Evolutionary conservation across 139 green algal species (phyloP), one percentile per base, ranked within the genome.

Genomic region (Chlorella sp.): DNA sequence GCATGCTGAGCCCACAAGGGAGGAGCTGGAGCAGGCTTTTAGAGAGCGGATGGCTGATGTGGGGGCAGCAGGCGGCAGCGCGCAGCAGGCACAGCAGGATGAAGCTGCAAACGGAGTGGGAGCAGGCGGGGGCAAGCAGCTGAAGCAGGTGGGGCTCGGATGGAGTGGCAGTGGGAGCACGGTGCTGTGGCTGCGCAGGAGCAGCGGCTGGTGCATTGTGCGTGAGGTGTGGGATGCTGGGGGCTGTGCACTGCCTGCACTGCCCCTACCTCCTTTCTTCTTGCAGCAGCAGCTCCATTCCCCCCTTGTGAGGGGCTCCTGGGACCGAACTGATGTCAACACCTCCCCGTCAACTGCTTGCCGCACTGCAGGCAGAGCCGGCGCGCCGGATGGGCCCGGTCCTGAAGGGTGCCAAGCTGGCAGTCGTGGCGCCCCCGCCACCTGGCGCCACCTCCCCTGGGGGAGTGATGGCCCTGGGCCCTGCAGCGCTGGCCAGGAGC

Each of bases 1-100:
- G 75, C 34, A 18, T 11, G 75, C 60, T n/a, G 64, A 80, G 83
- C 85, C 85, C 32, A 83, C 42, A 32, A 53, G 40, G 71, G 71
- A 83, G 48, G 53, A 89, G 75, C 75, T 89, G n/a, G 73, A 85
- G 76, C 36, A 24, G 2, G 22, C 76, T 12, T 34, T 89, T 30
- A 69, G 75, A 26, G 75, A 40, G 24, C 57, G 60, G 53, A 12
- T 89, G 32, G 19, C 30, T 24, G 42, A 69, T n/a, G 30, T 66
- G 39, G 30, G 26, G 36, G 40, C 66, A 64, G 40, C 64, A 15
- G 66, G 21, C 64, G 64, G 64, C 64, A 14, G 64, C 64, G 64
- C 21, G 64, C 64, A 71, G 4, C 9, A 84, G 37, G 42, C 37
- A 37, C 1, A 42, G 78, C 64, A 71, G 64, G 21, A 18, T 2